Percentiles rank a stretch among this genome's conserved stretches.
Conservation (phyloP, 257 asterid species). For the Osmanthus fragrans region DNA sequence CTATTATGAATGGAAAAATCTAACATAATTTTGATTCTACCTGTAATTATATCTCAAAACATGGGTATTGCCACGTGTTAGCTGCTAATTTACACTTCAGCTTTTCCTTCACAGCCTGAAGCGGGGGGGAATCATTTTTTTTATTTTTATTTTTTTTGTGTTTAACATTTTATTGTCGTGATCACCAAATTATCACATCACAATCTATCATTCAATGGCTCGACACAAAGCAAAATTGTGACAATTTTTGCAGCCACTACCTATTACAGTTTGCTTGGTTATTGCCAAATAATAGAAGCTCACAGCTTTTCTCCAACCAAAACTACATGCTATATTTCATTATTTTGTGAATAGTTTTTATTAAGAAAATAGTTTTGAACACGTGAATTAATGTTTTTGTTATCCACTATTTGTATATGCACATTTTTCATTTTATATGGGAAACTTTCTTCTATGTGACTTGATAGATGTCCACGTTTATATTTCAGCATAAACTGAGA, state of each 20-base stretch:
- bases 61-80: neutral
- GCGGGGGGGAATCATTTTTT: neutral
- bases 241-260: neutral
- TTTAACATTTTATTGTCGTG: neutral
- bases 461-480: neutral
- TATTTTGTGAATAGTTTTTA: neutral
- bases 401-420: neutral
- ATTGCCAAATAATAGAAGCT: neutral
- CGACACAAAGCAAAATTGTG: neutral
- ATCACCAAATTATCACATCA: neutral
- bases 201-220: neutral
- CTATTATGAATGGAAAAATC: neutral
- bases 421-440: neutral
- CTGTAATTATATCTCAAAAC: neutral
- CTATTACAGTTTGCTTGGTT: neutral
- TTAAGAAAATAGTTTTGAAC: neutral
- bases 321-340: neutral
- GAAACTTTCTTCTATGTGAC: neutral
- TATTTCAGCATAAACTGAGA: neutral
- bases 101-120: neutral
- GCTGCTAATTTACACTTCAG: neutral
- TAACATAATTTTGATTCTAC: neutral
- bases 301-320: neutral
- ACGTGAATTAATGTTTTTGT: too few species aligned
- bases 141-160: too few species aligned